phyloP scores from a whole-genome alignment of 2,329 filamentous ascomycete species.

The Colletotrichum salicis region DNA sequence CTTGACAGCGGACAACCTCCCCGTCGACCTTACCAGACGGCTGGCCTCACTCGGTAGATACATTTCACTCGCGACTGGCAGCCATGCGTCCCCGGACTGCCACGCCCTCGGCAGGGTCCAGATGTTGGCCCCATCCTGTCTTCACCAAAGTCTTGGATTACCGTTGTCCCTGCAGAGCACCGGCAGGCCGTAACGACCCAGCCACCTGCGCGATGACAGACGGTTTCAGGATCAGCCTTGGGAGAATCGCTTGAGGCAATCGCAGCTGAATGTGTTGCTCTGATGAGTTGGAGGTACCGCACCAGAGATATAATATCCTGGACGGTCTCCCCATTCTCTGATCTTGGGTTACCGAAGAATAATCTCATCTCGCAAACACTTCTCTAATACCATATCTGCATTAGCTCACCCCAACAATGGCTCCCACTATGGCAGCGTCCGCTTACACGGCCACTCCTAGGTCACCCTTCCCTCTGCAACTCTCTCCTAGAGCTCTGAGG shows the following conservation, averaged over 20 bases:
- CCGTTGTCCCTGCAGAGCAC: slow-evolving; percentile 6
- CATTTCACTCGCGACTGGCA: background rate
- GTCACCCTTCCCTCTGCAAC: slow-evolving; percentile 10
- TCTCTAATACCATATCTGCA: background rate
- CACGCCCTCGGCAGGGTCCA: slow-evolving; percentile 23
- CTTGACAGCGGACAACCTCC: background rate
- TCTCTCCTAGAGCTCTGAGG: slow-evolving; percentile 15
- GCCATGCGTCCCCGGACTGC: slow-evolving; percentile 20
- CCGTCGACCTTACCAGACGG: background rate
- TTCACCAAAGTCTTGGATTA: slow-evolving; percentile 5
- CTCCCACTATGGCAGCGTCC: slow-evolving; percentile 22
- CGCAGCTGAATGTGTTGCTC: background rate
- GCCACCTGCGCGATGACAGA: slow-evolving; percentile 27
- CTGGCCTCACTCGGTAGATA: background rate
- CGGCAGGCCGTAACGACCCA: slow-evolving; percentile 16
- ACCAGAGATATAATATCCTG: slow-evolving; percentile 18
- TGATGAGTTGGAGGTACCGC: background rate
- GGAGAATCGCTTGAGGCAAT: background rate
- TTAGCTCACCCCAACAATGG: slow-evolving; percentile 8
- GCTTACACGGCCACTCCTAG: slow-evolving; percentile 11
- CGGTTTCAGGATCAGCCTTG: slow-evolving; percentile 21
- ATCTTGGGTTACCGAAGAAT: too few species aligned
- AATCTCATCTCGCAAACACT: background rate
- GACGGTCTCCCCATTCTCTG: background rate
- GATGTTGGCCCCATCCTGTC: slow-evolving; percentile 11